A percentile compares a stretch with the other conserved stretches of the same genome.
phyloP scores from a whole-genome alignment of 2,329 filamentous ascomycete species.

The Xylaria hypoxylon region DNA sequence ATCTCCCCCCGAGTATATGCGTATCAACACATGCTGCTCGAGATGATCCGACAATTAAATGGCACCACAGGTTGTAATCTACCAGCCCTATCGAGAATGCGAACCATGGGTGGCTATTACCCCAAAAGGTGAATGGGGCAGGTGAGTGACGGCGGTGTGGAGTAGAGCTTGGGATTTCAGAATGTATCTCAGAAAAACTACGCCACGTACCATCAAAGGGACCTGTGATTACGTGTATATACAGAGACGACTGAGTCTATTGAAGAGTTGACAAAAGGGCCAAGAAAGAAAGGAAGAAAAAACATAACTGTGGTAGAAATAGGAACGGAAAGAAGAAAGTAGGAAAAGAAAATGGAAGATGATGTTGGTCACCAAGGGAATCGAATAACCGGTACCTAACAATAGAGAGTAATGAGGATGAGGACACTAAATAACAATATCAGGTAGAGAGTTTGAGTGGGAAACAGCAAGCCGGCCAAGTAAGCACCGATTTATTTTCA shows the following conservation, averaged over 20 bases:
- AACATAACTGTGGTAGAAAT: background rate
- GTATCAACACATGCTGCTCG: background rate
- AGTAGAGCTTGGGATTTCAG: background rate
- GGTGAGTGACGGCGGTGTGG: constrained; percentile 18
- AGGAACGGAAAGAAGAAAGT: too few species aligned
- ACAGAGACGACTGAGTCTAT: background rate
- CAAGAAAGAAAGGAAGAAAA: too few species aligned
- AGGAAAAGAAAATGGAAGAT: background rate
- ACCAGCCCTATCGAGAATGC: constrained; percentile 5
- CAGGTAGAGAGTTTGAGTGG: background rate
- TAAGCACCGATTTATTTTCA: background rate
- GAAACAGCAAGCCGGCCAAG: background rate
- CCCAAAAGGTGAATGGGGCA: constrained; percentile 22
- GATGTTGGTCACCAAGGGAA: background rate
- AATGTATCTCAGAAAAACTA: background rate
- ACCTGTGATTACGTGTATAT: background rate
- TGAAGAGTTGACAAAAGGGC: too few species aligned
- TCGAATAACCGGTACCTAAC: background rate
- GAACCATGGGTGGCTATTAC: background rate
- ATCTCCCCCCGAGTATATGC: background rate
- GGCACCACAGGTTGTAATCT: background rate
- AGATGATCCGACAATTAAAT: background rate
- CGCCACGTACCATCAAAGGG: background rate
- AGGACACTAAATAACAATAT: background rate
- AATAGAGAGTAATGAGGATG: background rate